phyloP scores from a whole-genome alignment of 805 yeast species.

The Ascoidea tarda region DNA sequence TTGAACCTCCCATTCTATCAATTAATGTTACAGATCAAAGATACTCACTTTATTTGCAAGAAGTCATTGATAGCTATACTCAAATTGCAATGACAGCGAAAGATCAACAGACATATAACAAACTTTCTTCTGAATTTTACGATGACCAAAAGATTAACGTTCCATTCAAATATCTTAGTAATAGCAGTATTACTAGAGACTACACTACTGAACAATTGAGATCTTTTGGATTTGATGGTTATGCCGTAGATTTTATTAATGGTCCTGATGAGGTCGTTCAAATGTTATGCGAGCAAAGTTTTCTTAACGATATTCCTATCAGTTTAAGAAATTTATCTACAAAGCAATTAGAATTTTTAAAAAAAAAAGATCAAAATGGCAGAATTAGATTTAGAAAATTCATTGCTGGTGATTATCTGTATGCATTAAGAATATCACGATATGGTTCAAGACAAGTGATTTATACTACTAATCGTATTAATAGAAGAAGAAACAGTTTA shows the following conservation, averaged over 20 bases:
- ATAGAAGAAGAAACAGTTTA: conserved; percentile 3
- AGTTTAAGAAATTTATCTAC: conserved; percentile 29
- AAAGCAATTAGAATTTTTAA: conserved; percentile 23
- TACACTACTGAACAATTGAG: conserved; percentile 22
- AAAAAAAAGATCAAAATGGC: conserved; percentile 24
- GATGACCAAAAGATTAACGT: conserved; percentile 27
- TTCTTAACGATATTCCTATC: conserved; percentile 45
- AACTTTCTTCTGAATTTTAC: conserved; percentile 27
- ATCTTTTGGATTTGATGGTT: conserved; percentile 66
- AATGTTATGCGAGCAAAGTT: conserved; percentile 48
- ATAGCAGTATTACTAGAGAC: conserved; percentile 12
- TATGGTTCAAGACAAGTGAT: conserved; percentile 48
- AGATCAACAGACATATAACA: conserved; percentile 32
- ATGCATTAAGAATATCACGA: conserved; percentile 37
- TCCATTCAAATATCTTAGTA: conserved; percentile 37
- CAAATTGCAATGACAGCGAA: conserved; percentile 51
- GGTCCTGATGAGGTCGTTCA: conserved; percentile 65
- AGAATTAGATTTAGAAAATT: conserved; percentile 37
- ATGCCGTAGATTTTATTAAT: conserved; percentile 47
- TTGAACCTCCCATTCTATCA: conserved; percentile 64
- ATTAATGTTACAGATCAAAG: conserved; percentile 35
- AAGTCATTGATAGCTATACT: conserved; percentile 37
- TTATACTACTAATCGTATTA: conserved; percentile 12
- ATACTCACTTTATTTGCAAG: conserved; percentile 43
- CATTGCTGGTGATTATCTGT: conserved; percentile 42